Percentiles rank a stretch among this genome's conserved stretches.
Conservation (phyloP, 495 filamentous ascomycete species). For the Hyaloscypha finlandica region DNA sequence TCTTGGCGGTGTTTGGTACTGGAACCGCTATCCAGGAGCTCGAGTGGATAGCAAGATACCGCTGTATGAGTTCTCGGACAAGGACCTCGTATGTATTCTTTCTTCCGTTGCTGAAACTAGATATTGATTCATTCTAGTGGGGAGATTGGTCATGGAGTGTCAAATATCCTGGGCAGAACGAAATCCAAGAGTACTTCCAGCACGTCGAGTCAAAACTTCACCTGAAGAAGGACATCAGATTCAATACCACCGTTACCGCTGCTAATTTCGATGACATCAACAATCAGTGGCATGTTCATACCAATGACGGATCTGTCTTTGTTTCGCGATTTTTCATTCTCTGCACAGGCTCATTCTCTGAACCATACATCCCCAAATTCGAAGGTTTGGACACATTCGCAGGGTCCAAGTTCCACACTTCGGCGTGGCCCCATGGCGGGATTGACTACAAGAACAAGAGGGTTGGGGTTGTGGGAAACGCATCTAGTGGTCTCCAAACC, state of each 20-base stretch:
- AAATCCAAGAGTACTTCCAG: too few species aligned
- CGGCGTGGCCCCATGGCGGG: slow-evolving; percentile 54
- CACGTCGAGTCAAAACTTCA: too few species aligned
- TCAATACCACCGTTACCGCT: too few species aligned
- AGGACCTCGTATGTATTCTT: too few species aligned
- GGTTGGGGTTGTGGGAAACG: slow-evolving; percentile 57
- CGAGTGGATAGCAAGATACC: neutral
- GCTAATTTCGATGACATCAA: too few species aligned
- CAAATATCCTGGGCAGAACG: too few species aligned
- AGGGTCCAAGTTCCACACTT: slow-evolving; percentile 45
- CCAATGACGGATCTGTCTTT: neutral
- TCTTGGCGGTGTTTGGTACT: neutral
- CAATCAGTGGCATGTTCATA: neutral
- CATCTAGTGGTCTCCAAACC: slow-evolving; percentile 56
- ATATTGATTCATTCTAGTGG: neutral
- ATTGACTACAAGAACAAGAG: slow-evolving; percentile 51
- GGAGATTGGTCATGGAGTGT: too few species aligned
- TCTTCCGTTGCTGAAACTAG: neutral
- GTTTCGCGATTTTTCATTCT: neutral
- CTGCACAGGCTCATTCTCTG: slow-evolving; percentile 40
- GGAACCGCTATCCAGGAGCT: slow-evolving; percentile 1
- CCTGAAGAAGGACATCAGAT: too few species aligned
- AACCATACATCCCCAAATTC: slow-evolving; percentile 38
- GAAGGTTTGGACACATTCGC: slow-evolving; percentile 39
- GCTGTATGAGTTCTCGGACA: neutral